phyloP scores from a whole-genome alignment of 768 basidiomycete genomes.

The Trichaptum fuscoviolaceum region DNA sequence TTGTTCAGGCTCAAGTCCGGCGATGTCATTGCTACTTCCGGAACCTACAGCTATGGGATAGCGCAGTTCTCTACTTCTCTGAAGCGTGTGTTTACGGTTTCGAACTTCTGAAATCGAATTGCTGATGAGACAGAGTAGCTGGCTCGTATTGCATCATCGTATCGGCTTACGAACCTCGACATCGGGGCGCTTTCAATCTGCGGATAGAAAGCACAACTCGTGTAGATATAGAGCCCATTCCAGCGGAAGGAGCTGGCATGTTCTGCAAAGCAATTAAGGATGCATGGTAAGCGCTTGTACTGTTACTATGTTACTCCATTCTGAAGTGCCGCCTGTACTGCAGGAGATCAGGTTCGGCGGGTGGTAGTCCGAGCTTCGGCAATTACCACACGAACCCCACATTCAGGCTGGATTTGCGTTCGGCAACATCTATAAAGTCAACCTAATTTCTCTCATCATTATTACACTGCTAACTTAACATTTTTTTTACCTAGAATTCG shows the following conservation, averaged over 20 bases:
- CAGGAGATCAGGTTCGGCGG: constrained; percentile 57
- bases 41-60: constrained; percentile 77
- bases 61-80: constrained; percentile 51
- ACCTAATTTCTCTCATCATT: constrained; percentile 16
- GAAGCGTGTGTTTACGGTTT: constrained; percentile 36
- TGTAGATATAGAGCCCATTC: constrained; percentile 60
- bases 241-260: constrained; percentile 91
- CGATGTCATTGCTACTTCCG: constrained; percentile 68
- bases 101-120: background rate
- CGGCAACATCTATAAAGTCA: constrained; percentile 53
- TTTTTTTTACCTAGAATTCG: constrained; percentile 47
- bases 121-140: constrained; percentile 29
- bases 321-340: background rate
- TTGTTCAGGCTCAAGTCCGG: constrained; percentile 48
- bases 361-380: constrained; percentile 62
- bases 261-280: constrained; percentile 65
- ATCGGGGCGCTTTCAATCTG: constrained; percentile 62
- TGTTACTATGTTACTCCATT: background rate
- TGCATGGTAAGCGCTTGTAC: constrained; percentile 48
- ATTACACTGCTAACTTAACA: background rate
- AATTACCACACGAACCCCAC: constrained; percentile 65
- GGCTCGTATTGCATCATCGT: constrained; percentile 82
- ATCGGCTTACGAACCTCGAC: constrained; percentile 76
- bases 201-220: constrained; percentile 55
- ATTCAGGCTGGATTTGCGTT: constrained; percentile 54